These are phyloP conservation scores for Daldinia caldariorum DNA, from an alignment of 495 filamentous ascomycete species.

Conservation along the genomic window DNA sequence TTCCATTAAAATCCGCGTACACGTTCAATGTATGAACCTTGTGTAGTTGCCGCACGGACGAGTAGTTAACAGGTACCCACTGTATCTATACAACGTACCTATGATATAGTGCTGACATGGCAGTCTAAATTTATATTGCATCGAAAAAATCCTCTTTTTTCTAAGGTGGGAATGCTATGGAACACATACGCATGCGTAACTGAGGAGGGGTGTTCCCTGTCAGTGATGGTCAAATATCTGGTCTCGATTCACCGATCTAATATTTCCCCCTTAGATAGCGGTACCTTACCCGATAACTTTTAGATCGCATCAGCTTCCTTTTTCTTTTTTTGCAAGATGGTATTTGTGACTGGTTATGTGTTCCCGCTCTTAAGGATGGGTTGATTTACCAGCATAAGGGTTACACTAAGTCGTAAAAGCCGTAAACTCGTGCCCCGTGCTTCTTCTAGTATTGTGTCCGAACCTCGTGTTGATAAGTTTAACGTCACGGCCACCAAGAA, in stretches of 20 bases:
- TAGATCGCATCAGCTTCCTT: conserved; percentile 22
- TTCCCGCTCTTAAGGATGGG: conserved; percentile 1
- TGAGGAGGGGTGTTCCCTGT: conserved; percentile 36
- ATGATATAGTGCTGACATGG: conserved; percentile 25
- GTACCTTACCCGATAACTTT: conserved; percentile 23
- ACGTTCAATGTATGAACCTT: not conserved
- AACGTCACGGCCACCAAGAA: conserved; percentile 29
- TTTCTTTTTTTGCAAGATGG: not conserved
- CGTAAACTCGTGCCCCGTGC: conserved; percentile 16
- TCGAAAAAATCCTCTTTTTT: conserved; percentile 5
- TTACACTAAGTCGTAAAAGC: conserved; percentile 26
- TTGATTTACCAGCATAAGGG: conserved; percentile 11
- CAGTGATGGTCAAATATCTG: conserved; percentile 35
- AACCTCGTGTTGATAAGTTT: conserved; percentile 36
- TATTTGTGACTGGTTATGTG: conserved; percentile 14
- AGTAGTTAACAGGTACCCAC: conserved; percentile 10
- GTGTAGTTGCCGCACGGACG: conserved; percentile 6
- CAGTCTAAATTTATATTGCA: conserved; percentile 13
- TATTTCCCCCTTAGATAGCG: conserved; percentile 20
- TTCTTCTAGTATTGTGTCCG: conserved; percentile 12
- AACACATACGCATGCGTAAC: not conserved
- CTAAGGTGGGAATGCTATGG: not conserved
- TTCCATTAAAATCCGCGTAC: conserved; percentile 9
- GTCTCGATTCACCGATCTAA: conserved; percentile 40
- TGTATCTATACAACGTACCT: conserved; percentile 18